Evolutionary conservation across 2,329 filamentous ascomycete species (phyloP).

Genomic region (Nothopassalora personata): DNA sequence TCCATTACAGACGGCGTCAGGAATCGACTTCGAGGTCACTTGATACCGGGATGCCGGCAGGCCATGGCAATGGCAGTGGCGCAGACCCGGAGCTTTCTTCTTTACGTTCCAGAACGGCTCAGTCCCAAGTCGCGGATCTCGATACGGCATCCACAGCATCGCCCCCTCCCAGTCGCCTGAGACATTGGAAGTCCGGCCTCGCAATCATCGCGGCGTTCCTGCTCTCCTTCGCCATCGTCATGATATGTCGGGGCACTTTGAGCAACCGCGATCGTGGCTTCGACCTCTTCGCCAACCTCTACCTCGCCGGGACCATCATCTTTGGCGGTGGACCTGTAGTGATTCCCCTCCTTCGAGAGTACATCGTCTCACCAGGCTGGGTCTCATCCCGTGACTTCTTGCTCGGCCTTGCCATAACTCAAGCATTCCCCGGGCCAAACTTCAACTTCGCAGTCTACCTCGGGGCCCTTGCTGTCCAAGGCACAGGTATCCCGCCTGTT

Average conservation of each 20-base stretch:
- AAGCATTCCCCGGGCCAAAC: constrained; percentile 62
- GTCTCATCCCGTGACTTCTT: constrained; percentile 66
- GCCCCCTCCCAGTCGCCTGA: background rate
- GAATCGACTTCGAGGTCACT: background rate
- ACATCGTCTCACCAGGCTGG: constrained; percentile 62
- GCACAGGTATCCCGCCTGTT: constrained; percentile 26
- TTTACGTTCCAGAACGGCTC: background rate
- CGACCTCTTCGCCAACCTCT: constrained; percentile 66
- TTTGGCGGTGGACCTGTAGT: constrained; percentile 45
- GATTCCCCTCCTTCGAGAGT: constrained; percentile 40
- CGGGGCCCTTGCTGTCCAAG: constrained; percentile 35
- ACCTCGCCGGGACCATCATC: constrained; percentile 61
- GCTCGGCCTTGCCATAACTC: constrained; percentile 65
- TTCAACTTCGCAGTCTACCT: constrained; percentile 50
- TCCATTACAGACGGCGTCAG: background rate
- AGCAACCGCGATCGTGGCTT: constrained; percentile 45
- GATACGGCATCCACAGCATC: background rate
- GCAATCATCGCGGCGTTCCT: constrained; percentile 47
- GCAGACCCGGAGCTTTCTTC: background rate
- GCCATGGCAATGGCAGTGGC: background rate
- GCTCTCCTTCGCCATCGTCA: constrained; percentile 50
- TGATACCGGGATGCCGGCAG: background rate
- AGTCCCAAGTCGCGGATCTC: background rate
- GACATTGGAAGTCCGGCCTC: constrained; percentile 31
- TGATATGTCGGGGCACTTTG: constrained; percentile 45